Base-by-base conservation (phyloP, 148 eudicot genomes). In the Heliosperma pusillum region DNA sequence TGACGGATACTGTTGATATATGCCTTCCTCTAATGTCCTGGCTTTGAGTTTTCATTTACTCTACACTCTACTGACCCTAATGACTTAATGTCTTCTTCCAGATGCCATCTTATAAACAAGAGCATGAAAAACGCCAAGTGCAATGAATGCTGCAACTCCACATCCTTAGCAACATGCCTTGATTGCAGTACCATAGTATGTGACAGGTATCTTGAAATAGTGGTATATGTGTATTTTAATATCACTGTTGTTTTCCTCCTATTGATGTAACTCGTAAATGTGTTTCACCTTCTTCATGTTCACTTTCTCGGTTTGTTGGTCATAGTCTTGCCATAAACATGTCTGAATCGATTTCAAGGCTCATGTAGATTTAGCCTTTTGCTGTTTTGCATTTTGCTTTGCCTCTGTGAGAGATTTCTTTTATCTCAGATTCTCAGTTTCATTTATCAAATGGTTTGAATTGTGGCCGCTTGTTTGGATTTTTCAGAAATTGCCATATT, bases 91-190 rank as follows among this genome's bases (percentile, higher is more conserved):
- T 50, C 65, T 71, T 82, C 30, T 82, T 73, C 77, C 90, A 92
- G 97, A 83, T 92, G 97, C 88, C 88, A 86, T 74, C 88, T 82
- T 74, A 75, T 90, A 27, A 86, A 83, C 52, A 90, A 82, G 79
- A 87, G 78, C 78, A 27, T 65, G 69, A 74, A 75, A 30, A 71
- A 79, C 73, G 87, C 90, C 22, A 90, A 83, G 80, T 92, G 97
- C 81, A 88, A 86, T 76, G 22, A 82, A 24, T 92, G 97, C 85
- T 80, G 78, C 76, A 79, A 82, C 74, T 83, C 88, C 72, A 80
- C 88, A 60, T 75, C 89, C 26, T 85, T 92, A 82, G 93, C 91
- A 13, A 83, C 93, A 16, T 92, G 97, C 85, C 91, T 92, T 76
- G 84, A 82, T 76, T 92, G 96, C 73, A 81, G 79, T 76, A 87